Evolutionary conservation across 805 yeast species (phyloP).

Genomic region (Sugiyamaella qingdaonensis): DNA sequence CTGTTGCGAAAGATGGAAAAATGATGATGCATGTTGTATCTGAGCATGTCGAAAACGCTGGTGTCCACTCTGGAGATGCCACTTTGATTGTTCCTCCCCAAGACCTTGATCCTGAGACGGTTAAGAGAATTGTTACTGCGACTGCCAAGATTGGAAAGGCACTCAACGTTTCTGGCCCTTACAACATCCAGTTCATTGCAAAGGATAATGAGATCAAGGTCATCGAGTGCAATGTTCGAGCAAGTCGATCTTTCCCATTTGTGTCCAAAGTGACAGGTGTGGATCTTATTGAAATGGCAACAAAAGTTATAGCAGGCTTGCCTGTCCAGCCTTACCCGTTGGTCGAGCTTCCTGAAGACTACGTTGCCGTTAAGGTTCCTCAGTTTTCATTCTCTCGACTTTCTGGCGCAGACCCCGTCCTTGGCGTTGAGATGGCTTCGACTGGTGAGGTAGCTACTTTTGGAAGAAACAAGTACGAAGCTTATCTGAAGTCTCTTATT

Average conservation of each 20-base stretch:
- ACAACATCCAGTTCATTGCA: slow-evolving; percentile 94
- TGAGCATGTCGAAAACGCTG: slow-evolving; percentile 98
- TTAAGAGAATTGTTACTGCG: slow-evolving; percentile 84
- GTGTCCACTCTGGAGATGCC: slow-evolving; percentile 99
- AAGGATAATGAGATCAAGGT: slow-evolving; percentile 95
- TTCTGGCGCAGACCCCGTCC: slow-evolving; percentile 96
- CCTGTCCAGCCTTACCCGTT: slow-evolving; percentile 89
- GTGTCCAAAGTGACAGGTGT: slow-evolving; percentile 96
- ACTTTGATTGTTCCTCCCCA: slow-evolving; percentile 96
- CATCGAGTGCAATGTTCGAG: slow-evolving; percentile 97
- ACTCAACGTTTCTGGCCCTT: slow-evolving; percentile 94
- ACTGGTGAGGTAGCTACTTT: slow-evolving; percentile 98
- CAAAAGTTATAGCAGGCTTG: slow-evolving; percentile 86
- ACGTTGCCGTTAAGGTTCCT: slow-evolving; percentile 94
- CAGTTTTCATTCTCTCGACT: slow-evolving; percentile 96
- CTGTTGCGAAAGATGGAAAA: slow-evolving; percentile 93
- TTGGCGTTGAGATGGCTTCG: slow-evolving; percentile 99
- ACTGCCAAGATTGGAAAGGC: slow-evolving; percentile 96
- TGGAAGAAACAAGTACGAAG: slow-evolving; percentile 95
- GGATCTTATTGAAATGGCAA: slow-evolving; percentile 94
- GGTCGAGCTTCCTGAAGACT: slow-evolving; percentile 82
- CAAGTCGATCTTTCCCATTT: slow-evolving; percentile 99
- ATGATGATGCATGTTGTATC: slow-evolving; percentile 96
- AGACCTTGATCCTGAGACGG: slow-evolving; percentile 88
- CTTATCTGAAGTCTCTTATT: slow-evolving; percentile 87